Base-by-base conservation (phyloP, 306 rosid genomes). In the Notholithocarpus densiflorus region DNA sequence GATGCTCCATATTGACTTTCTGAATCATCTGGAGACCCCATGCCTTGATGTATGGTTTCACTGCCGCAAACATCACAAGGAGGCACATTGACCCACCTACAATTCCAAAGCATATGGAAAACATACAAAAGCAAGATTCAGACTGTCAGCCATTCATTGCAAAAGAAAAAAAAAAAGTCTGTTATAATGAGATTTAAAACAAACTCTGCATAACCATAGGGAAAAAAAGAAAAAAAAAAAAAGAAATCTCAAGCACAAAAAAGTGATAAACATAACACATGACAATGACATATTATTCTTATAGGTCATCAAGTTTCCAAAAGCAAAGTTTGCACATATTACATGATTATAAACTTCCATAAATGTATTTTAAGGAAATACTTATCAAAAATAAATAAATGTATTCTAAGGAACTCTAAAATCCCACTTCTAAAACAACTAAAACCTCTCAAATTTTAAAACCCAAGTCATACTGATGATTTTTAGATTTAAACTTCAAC, bases 51-150 rank as follows among this genome's bases (percentile, higher is more conserved):
- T 45, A 69, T 78, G 32, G 98, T 94, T 43, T 75, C 2, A 5
- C 83, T 82, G 72, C 97, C 97, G 59, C 98, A 94, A 73, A 82
- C 77, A 15, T 87, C 89, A 83, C 98, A 94, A 75, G 93, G 71
- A 81, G 98, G 97, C 52, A 78, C 61, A 82, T 92, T 51, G 77
- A 94, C 98, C 97, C 98, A 94, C 9, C 98, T 94, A 81, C 74
- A 7, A 54, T 66, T 70, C 21, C 73, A 74, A 82, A 66, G 52
- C 65, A 75, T 54, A 45, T 84, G 71, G 64, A 32, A 73, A 32
- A 75, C 27, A 26, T 5, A 64, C 37, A 62, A 20, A n/a, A 48
- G 53, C 15, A 11, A 75, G 57, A 68, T 81, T 45, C 57, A 69
- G 34, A 56, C 45, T 32, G 69, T 74, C 53, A 52, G 53, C 56